Evolutionary conservation across 2,329 filamentous ascomycete genomes (phyloP).

Genomic region (Ilyonectria mors-panacis): DNA sequence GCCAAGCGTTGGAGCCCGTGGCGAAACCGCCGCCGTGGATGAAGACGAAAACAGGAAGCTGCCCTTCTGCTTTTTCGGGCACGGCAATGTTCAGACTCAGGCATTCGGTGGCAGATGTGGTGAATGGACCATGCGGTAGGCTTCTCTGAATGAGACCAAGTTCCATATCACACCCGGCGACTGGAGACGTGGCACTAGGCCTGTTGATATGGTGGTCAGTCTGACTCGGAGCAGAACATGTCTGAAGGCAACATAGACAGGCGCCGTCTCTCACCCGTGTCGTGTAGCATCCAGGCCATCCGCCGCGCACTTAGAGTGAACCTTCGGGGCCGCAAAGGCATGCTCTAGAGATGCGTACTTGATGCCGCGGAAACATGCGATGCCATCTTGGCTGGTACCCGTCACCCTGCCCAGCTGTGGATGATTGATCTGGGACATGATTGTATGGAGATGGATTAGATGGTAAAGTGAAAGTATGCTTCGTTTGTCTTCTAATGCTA

Average conservation of each 20-base stretch:
- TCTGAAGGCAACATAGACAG: background rate
- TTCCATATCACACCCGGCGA: background rate
- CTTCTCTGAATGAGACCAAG: background rate
- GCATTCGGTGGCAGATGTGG: background rate
- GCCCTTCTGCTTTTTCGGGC: background rate
- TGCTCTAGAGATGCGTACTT: constrained; percentile 1
- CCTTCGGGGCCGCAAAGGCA: background rate
- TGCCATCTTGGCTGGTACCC: background rate
- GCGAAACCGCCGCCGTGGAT: constrained; percentile 2
- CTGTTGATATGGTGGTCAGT: background rate
- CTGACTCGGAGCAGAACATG: too few species aligned
- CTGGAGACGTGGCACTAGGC: background rate
- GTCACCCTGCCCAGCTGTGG: background rate
- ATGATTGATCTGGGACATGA: background rate
- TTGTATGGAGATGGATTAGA: background rate
- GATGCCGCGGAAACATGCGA: constrained; percentile 1
- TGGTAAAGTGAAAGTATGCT: background rate
- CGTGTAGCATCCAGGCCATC: background rate
- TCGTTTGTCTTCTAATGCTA: too few species aligned
- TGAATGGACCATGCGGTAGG: background rate
- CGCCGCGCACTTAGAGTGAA: background rate
- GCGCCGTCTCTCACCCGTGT: background rate
- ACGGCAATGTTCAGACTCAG: background rate
- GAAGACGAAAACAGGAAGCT: background rate
- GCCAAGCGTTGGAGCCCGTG: background rate